These are phyloP conservation scores for Papiliotrema nemorosa DNA, from an alignment of 1,284 basidiomycete species.

Conservation along the genomic window DNA sequence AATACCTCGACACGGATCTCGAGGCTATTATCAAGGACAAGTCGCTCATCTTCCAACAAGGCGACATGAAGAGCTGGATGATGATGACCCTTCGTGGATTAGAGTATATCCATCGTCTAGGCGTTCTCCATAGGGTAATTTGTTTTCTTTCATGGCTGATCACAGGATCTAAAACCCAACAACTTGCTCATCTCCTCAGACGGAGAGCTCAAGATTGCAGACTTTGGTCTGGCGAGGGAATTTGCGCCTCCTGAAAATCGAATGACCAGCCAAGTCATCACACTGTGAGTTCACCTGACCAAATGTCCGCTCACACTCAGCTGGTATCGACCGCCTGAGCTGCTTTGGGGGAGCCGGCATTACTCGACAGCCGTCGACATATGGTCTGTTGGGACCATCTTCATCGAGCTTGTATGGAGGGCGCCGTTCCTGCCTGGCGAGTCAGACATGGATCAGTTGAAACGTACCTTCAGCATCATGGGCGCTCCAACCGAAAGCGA, in stretches of 20 bases:
- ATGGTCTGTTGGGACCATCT: slow-evolving; percentile 98
- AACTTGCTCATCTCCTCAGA: slow-evolving; percentile 90
- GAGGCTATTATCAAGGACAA: slow-evolving; percentile 96
- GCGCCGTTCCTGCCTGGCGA: slow-evolving; percentile 93
- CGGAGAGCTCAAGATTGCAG: slow-evolving; percentile 93
- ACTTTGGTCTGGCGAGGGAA: slow-evolving; percentile 97
- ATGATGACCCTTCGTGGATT: slow-evolving; percentile 94
- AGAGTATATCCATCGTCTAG: slow-evolving; percentile 95
- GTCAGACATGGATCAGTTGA: slow-evolving; percentile 92
- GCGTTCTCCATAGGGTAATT: slow-evolving; percentile 83
- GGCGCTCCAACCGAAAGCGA: slow-evolving; percentile 94
- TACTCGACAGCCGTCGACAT: slow-evolving; percentile 98
- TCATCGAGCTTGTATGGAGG: slow-evolving; percentile 79
- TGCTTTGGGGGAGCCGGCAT: slow-evolving; percentile 90
- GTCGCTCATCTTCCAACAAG: slow-evolving; percentile 82
- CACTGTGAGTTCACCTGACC: slow-evolving; percentile 58
- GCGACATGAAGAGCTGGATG: slow-evolving; percentile 99
- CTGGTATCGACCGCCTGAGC: slow-evolving; percentile 98
- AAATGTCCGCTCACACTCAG: slow-evolving; percentile 50
- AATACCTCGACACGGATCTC: slow-evolving; percentile 95
- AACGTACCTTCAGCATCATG: slow-evolving; percentile 87
- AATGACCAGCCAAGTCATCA: slow-evolving; percentile 99
- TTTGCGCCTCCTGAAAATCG: slow-evolving; percentile 74
- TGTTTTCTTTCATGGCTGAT: not conserved
- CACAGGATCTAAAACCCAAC: slow-evolving; percentile 68